Percentiles rank a stretch among this genome's conserved stretches.
Conservation (phyloP, 2,329 filamentous ascomycete genomes). For the Dothistroma septosporum region DNA sequence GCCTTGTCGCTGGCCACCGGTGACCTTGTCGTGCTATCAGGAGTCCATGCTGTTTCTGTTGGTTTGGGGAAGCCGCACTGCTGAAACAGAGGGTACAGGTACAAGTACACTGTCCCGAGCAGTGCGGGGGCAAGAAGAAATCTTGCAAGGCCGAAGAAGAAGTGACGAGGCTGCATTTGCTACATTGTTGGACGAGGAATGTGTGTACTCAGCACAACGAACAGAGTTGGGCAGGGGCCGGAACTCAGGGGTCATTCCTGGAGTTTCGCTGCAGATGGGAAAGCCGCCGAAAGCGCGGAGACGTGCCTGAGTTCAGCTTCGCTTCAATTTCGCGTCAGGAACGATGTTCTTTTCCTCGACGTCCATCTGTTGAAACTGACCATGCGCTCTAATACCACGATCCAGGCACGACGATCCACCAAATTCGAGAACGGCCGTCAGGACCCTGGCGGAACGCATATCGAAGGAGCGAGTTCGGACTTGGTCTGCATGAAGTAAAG, state of each 20-base stretch:
- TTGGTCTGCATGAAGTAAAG: no score
- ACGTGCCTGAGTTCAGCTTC: not conserved
- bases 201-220: not conserved
- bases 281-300: not conserved
- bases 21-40: constrained; percentile 17
- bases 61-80: constrained; percentile 70
- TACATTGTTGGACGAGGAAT: constrained; percentile 24
- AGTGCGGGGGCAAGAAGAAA: constrained; percentile 63
- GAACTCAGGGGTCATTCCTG: not conserved
- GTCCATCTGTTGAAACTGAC: not conserved
- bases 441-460: no score
- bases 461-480: no score
- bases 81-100: constrained; percentile 78
- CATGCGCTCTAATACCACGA: no score
- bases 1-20: constrained; percentile 41
- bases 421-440: no score
- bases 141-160: constrained; percentile 45
- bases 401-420: no score
- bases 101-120: constrained; percentile 70
- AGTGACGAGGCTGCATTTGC: constrained; percentile 47
- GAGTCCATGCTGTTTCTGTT: constrained; percentile 14
- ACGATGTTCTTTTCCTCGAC: not conserved
- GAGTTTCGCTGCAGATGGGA: not conserved
- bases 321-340: not conserved
- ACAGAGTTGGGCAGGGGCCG: not conserved